These are phyloP conservation scores for Dothidotthia symphoricarpi DNA, from an alignment of 2,329 filamentous ascomycete genomes.

Conservation along the genomic window DNA sequence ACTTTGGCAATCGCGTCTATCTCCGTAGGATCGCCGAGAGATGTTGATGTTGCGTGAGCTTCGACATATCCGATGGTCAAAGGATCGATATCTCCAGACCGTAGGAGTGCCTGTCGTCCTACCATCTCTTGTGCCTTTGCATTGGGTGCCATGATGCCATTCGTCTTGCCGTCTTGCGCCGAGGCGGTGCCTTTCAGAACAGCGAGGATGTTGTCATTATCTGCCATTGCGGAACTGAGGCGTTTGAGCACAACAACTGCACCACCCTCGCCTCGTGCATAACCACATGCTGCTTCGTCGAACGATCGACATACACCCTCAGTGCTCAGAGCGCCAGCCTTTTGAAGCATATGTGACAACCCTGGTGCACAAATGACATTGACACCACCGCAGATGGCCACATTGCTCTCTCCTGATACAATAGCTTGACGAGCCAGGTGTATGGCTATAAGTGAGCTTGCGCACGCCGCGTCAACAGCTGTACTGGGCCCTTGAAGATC, in stretches of 20 bases:
- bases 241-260: slow-evolving; percentile 33
- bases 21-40: slow-evolving; percentile 46
- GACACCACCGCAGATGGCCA: slow-evolving; percentile 28
- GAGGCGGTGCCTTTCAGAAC: slow-evolving; percentile 33
- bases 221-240: slow-evolving; percentile 23
- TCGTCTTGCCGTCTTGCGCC: slow-evolving; percentile 34
- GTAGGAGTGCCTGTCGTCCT: slow-evolving; percentile 11
- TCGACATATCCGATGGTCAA: slow-evolving; percentile 15
- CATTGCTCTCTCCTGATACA: slow-evolving; percentile 22
- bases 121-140: slow-evolving; percentile 30
- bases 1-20: slow-evolving; percentile 13
- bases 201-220: slow-evolving; percentile 31
- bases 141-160: slow-evolving; percentile 41
- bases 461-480: slow-evolving; percentile 40
- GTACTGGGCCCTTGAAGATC: slow-evolving; percentile 45
- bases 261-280: slow-evolving; percentile 35
- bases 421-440: slow-evolving; percentile 36
- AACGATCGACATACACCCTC: slow-evolving; percentile 37
- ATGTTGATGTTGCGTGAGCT: slow-evolving; percentile 53
- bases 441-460: slow-evolving; percentile 35
- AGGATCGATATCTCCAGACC: slow-evolving; percentile 8
- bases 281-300: slow-evolving; percentile 32
- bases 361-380: slow-evolving; percentile 38
- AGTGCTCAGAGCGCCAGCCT: slow-evolving; percentile 26
- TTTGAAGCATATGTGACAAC: slow-evolving; percentile 31